phyloP scores from a whole-genome alignment of 805 yeast genomes.

The Tanozyma kutaoensis region DNA sequence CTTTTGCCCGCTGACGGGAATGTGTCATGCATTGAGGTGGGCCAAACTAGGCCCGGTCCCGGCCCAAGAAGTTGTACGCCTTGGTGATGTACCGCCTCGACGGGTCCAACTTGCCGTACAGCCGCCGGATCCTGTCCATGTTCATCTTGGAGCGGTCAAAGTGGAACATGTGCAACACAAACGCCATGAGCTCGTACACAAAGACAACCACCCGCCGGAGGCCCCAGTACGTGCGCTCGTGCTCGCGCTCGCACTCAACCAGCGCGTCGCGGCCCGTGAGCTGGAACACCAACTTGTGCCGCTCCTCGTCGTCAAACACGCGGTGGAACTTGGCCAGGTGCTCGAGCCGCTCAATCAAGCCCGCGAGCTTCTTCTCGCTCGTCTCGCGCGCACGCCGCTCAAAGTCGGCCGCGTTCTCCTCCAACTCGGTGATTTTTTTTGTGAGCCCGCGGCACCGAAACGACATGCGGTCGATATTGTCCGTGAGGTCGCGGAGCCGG shows the following conservation, averaged over 20 bases:
- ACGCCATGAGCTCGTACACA: slow-evolving; percentile 18
- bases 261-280: slow-evolving; percentile 11
- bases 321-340: slow-evolving; percentile 16
- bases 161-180: slow-evolving; percentile 20
- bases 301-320: slow-evolving; percentile 18
- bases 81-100: slow-evolving; percentile 20
- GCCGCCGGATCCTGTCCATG: slow-evolving; percentile 23
- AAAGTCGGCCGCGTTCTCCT: slow-evolving; percentile 16
- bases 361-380: slow-evolving; percentile 11
- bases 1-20: no score
- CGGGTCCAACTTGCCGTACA: slow-evolving; percentile 28
- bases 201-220: slow-evolving; percentile 14
- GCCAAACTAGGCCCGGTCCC: no score
- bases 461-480: slow-evolving; percentile 22
- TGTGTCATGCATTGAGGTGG: slow-evolving; percentile 8
- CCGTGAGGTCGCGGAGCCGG: slow-evolving; percentile 16
- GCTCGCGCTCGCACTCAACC: background rate
- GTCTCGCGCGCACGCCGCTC: slow-evolving; percentile 15
- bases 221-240: slow-evolving; percentile 1
- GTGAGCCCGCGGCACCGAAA: slow-evolving; percentile 27
- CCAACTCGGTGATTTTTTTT: slow-evolving; percentile 27
- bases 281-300: slow-evolving; percentile 11
- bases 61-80: slow-evolving; percentile 19
- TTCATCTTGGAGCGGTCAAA: slow-evolving; percentile 30
- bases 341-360: slow-evolving; percentile 12